Conservation (phyloP, 108 stramenopile genomes). For the Cyclotella sp. region DNA sequence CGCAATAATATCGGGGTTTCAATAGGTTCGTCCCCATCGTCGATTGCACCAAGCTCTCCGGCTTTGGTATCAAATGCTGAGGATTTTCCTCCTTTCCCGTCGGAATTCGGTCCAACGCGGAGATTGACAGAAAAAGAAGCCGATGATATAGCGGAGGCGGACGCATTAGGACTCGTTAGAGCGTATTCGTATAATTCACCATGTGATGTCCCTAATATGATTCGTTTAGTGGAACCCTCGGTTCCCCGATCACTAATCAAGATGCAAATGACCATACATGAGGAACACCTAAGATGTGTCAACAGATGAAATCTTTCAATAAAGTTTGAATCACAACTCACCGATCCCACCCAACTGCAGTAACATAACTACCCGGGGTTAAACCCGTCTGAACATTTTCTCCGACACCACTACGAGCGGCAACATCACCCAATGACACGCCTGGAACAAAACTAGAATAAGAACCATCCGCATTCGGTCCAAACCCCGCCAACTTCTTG, state of each 20-base stretch:
- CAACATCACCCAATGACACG: slow-evolving; percentile 31
- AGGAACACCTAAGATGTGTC: background rate
- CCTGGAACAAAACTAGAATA: slow-evolving; percentile 38
- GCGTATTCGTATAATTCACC: slow-evolving; percentile 89
- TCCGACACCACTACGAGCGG: slow-evolving; percentile 11
- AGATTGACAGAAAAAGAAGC: slow-evolving; percentile 28
- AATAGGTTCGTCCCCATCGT: slow-evolving; percentile 42
- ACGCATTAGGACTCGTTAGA: slow-evolving; percentile 56
- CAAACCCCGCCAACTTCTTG: slow-evolving; percentile 76
- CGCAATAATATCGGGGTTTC: slow-evolving; percentile 43
- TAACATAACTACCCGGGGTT: slow-evolving; percentile 78
- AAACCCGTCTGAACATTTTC: slow-evolving; percentile 65
- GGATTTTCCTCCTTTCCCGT: slow-evolving; percentile 30
- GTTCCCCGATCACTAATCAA: slow-evolving; percentile 67
- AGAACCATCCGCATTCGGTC: slow-evolving; percentile 68
- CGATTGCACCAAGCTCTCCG: slow-evolving; percentile 41
- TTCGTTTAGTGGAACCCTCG: slow-evolving; percentile 78
- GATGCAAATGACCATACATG: background rate
- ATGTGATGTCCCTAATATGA: slow-evolving; percentile 74
- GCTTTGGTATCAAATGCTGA: slow-evolving; percentile 51
- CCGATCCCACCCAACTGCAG: slow-evolving; percentile 86
- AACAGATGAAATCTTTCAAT: background rate
- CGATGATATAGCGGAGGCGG: slow-evolving; percentile 30
- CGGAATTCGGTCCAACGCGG: slow-evolving; percentile 23
- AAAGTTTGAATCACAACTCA: slow-evolving; percentile 14